Conservation (phyloP, 768 basidiomycete genomes). For the Lentinula edodes region DNA sequence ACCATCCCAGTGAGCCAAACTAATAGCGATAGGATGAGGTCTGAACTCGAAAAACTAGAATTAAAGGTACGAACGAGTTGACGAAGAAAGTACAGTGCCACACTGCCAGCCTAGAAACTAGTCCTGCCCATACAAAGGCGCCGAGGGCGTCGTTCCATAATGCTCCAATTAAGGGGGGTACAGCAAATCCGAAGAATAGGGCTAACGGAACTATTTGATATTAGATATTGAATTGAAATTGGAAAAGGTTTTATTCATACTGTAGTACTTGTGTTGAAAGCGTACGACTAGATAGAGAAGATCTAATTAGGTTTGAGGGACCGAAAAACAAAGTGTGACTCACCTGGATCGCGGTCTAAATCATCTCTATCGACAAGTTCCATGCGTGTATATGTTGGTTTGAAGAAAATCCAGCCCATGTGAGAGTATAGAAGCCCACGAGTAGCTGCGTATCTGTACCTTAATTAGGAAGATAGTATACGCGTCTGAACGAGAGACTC, state of each 20-base stretch:
- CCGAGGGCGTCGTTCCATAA: slow-evolving; percentile 63
- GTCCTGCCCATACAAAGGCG: slow-evolving; percentile 65
- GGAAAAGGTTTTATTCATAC: slow-evolving; percentile 21
- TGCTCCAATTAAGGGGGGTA: slow-evolving; percentile 51
- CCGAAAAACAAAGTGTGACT: slow-evolving; percentile 13
- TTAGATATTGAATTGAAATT: background rate
- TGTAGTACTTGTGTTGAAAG: slow-evolving; percentile 66
- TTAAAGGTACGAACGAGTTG: slow-evolving; percentile 48
- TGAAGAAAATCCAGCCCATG: slow-evolving; percentile 84
- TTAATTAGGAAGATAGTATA: background rate
- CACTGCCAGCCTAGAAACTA: slow-evolving; percentile 57
- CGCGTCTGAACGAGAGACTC: slow-evolving; percentile 15
- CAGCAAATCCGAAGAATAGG: slow-evolving; percentile 49
- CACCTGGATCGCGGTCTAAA: slow-evolving; percentile 64
- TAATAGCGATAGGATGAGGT: slow-evolving; percentile 16
- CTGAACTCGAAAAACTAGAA: background rate
- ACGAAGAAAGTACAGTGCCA: slow-evolving; percentile 73
- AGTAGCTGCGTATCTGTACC: slow-evolving; percentile 62
- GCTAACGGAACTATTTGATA: slow-evolving; percentile 48
- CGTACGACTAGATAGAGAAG: slow-evolving; percentile 44
- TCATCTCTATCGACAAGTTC: slow-evolving; percentile 62
- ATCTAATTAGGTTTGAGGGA: background rate
- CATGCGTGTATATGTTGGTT: slow-evolving; percentile 60
- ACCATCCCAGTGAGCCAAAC: slow-evolving; percentile 78
- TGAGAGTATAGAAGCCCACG: slow-evolving; percentile 71